Evolutionary conservation across 176 grass and related monocot species (phyloP), one percentile per base, ranked within the genome.

Genomic region (Typha latifolia): DNA sequence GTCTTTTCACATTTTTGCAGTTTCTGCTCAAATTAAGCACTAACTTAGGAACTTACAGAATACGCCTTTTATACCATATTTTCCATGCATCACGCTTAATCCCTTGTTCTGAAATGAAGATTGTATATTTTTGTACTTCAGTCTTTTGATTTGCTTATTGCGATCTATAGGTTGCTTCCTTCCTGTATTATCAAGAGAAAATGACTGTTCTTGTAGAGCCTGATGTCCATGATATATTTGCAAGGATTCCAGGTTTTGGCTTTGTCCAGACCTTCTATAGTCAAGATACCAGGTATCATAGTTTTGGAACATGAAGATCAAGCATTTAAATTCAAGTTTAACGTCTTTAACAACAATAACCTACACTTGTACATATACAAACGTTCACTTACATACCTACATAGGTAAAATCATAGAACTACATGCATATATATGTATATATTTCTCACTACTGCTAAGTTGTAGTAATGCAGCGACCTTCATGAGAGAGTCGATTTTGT

Each of bases 131-230:
- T 22, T 61, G 56, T 61, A 22, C 56, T 61, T 61, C 6, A 61
- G 56, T 22, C 56, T 20, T 57, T 68, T 68, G 12, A 68, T 27
- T 23, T 10, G 12, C 14, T 31, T 20, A 9, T 55, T 76, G 20
- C 8, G 63, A 61, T 76, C 62, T 75, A 69, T 55, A 99, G 95
- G 86, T 85, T 66, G 81, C 86, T 65, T 93, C 86, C 66, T 99
- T 87, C 82, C 72, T 99, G 19, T 72, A 99, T 74, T 80, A 93
- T 77, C 89, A 93, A 81, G 89, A 99, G 83, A 99, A 85, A 79
- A 90, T 99, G 89, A 99, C 87, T 85, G 94, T 99, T 83, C 95
- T 99, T 77, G 95, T 99, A 73, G 95, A 99, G 84, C 95, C 95
- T 70, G 94, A 99, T 77, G 89, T 99, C 62, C 89, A 99, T 83